Conservation (phyloP, 2,329 filamentous ascomycete genomes). For the Penicillium sp. region DNA sequence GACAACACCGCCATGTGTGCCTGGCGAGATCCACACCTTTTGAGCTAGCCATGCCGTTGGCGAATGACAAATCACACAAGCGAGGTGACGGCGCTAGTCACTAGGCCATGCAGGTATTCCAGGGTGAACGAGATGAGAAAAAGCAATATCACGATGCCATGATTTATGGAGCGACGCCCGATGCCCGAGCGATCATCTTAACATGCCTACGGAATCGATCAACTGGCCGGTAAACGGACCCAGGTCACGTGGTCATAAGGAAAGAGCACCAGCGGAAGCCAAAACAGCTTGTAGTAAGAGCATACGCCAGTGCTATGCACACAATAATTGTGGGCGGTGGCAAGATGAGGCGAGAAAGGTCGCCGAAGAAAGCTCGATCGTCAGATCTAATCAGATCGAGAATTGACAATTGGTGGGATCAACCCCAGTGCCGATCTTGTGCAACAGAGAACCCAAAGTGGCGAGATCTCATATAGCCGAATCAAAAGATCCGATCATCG, state of each 20-base stretch:
- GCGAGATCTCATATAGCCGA: constrained; percentile 15
- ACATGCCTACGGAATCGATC: not conserved
- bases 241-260: not conserved
- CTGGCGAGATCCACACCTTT: not conserved
- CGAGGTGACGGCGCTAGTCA: not conserved
- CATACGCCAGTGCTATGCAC: not conserved
- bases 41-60: not conserved
- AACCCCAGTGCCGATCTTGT: not conserved
- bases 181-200: not conserved
- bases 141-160: not conserved
- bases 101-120: not conserved
- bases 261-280: not conserved
- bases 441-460: not conserved
- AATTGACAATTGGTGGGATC: not conserved
- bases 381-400: constrained; percentile 4
- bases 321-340: not conserved
- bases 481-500: not conserved
- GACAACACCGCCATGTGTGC: not conserved
- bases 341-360: not conserved
- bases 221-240: not conserved
- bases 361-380: not conserved
- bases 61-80: constrained; percentile 10
- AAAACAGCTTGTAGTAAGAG: constrained; percentile 21
- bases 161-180: not conserved
- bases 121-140: not conserved